Evolutionary conservation across 2,329 filamentous ascomycete genomes (phyloP), one percentile per base, ranked within the genome.

Genomic region (Scedosporium minutisporum): DNA sequence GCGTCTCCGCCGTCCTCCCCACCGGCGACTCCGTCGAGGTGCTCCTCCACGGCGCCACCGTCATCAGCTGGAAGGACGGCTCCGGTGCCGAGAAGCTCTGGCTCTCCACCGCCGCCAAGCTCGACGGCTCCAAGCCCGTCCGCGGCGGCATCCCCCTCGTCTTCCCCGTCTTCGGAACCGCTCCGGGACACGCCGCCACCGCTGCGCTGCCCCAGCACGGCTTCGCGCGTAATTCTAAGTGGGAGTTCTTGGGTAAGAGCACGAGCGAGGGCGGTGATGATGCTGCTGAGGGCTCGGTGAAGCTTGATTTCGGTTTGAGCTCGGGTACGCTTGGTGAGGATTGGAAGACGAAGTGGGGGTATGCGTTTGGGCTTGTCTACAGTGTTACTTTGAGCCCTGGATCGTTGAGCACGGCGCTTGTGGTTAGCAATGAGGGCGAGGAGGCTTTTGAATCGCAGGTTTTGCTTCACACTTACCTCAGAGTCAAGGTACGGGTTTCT

Each of bases 221-320:
- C 68, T 96, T 99, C 76, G 95, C 93, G 46, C 91, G 95, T 69
- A 93, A 85, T 71, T 90, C 88, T 57, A 84, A 84, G 65, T 99
- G 95, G 95, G 93, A 97, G 75, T 96, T 95, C 73, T 82, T 99
- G 60, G 93, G 93, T 71, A 96, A 93, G 77, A 91, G 88, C 53
- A 77, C 78, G 61, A 78, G 76, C 67, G 77, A 79, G 72, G 68
- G 76, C 74, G 64, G 76, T 67, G 63, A 75, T 75, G 68, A 65
- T 82, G 90, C 71, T 80, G 86, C 70, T 46, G 55, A 41, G n/a
- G 21, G 33, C 55, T 87, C 87, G 58, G 87, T 97, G 67, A 97
- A 96, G 82, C 87, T 99, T 65, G 95, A 99, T 78, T 97, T 99
- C 74, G 95, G 93, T 29, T 86, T 99, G 42, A 91, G 89, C 60